These are phyloP conservation scores for Fusarium coicis DNA, from an alignment of 2,329 filamentous ascomycete genomes.

Conservation along the genomic window DNA sequence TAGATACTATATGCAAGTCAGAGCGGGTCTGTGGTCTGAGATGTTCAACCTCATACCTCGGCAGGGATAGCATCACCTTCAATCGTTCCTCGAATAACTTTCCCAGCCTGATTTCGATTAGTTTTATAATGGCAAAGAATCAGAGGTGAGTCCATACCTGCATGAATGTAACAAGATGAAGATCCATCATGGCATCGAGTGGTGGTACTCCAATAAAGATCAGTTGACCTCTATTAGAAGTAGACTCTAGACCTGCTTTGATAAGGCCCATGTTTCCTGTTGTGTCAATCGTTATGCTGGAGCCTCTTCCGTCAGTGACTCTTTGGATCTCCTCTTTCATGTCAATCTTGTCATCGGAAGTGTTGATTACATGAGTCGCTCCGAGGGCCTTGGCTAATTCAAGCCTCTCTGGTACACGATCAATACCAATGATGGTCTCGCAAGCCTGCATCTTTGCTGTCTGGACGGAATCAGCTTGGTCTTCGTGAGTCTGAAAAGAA, in stretches of 20 bases:
- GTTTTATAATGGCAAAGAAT: background rate
- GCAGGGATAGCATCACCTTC: conserved; percentile 1
- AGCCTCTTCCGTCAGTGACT: background rate
- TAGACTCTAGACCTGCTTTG: background rate
- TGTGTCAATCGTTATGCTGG: background rate
- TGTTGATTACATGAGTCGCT: conserved; percentile 1
- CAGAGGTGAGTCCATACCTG: background rate
- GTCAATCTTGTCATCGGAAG: background rate
- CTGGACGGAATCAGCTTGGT: background rate
- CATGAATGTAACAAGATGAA: background rate
- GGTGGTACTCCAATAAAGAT: background rate
- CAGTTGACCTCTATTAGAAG: background rate
- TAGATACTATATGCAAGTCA: background rate
- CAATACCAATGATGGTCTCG: background rate
- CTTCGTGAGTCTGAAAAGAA: fast-evolving
- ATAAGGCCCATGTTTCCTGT: background rate
- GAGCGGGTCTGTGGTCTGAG: background rate
- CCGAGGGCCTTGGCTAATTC: background rate
- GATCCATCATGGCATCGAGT: background rate
- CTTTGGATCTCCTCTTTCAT: background rate
- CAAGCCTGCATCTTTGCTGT: background rate
- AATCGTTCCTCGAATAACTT: background rate
- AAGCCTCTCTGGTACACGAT: background rate
- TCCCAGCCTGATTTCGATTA: background rate
- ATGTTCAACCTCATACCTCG: background rate